A percentile compares a stretch with the other conserved stretches of the same genome.
These are phyloP conservation scores for Syncephalastrum monosporum DNA, from an alignment of 371 early-diverging fungal species.

Conservation along the genomic window DNA sequence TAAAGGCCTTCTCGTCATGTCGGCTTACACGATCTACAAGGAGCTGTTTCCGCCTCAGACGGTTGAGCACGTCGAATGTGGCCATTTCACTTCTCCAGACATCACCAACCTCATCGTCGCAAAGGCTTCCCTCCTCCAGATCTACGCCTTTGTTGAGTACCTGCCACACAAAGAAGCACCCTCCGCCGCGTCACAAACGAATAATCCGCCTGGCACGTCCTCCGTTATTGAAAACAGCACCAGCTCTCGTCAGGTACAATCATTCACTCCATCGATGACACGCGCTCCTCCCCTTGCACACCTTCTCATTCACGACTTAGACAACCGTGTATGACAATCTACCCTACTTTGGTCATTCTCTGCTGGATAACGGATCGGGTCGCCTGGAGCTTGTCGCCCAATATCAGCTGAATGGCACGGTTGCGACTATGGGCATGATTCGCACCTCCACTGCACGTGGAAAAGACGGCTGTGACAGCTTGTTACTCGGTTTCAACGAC, in stretches of 20 bases:
- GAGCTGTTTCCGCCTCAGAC: conserved; percentile 80
- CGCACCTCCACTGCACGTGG: conserved; percentile 65
- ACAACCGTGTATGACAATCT: conserved; percentile 44
- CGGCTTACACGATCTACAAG: conserved; percentile 72
- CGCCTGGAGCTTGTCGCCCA: conserved; percentile 74
- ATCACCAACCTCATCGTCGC: conserved; percentile 78
- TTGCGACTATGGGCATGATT: conserved; percentile 79
- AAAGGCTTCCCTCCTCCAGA: conserved; percentile 73
- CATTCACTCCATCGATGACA: conserved; percentile 6
- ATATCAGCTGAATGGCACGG: conserved; percentile 77
- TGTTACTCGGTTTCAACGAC: conserved; percentile 87
- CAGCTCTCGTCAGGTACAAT: no score
- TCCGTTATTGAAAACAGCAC: no score
- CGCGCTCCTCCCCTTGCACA: neutral
- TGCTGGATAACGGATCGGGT: conserved; percentile 50
- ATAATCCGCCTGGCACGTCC: neutral
- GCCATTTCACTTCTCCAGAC: conserved; percentile 72
- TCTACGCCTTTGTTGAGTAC: conserved; percentile 76
- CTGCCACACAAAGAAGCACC: conserved; percentile 7
- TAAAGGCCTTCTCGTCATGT: conserved; percentile 23
- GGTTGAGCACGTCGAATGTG: conserved; percentile 73
- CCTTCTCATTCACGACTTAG: conserved; percentile 13
- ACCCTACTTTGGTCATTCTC: conserved; percentile 32
- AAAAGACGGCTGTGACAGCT: conserved; percentile 75
- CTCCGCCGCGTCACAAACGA: conserved; percentile 6